A percentile compares a stretch with the other conserved stretches of the same genome.
These are phyloP conservation scores for Pistacia integerrima DNA, from an alignment of 345 rosid species.

Conservation along the genomic window DNA sequence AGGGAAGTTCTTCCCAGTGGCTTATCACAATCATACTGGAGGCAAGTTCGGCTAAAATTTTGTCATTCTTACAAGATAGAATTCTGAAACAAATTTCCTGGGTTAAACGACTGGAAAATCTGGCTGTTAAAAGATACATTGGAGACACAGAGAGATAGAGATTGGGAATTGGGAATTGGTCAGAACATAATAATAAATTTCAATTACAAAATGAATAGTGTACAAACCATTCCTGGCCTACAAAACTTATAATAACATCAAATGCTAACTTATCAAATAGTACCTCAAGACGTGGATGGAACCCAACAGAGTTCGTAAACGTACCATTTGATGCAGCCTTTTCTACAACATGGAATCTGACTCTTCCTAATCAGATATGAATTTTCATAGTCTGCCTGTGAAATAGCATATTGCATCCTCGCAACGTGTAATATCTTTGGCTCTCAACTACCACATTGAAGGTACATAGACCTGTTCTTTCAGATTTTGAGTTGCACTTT, in stretches of 20 bases:
- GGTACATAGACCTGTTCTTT: conserved; percentile 95
- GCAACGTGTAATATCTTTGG: background rate
- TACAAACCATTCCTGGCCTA: no score
- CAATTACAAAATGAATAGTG: no score
- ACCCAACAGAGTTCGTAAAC: background rate
- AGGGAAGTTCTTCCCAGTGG: no score
- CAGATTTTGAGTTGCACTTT: conserved; percentile 85
- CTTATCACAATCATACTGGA: no score
- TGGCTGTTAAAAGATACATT: no score
- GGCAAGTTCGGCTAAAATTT: no score
- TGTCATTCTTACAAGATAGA: no score
- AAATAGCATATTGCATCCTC: background rate
- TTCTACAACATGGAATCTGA: background rate
- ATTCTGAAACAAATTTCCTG: no score
- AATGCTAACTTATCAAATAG: background rate
- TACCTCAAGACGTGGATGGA: background rate
- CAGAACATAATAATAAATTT: no score
- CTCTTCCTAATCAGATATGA: background rate
- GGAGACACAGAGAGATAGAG: no score
- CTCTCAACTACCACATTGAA: conserved; percentile 77
- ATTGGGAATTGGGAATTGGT: no score
- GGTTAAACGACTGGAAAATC: no score
- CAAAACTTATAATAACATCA: background rate
- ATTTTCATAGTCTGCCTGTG: background rate
- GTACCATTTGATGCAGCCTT: conserved; percentile 1